phyloP scores from a whole-genome alignment of 768 basidiomycete species.

The Leucogyrophana mollusca region DNA sequence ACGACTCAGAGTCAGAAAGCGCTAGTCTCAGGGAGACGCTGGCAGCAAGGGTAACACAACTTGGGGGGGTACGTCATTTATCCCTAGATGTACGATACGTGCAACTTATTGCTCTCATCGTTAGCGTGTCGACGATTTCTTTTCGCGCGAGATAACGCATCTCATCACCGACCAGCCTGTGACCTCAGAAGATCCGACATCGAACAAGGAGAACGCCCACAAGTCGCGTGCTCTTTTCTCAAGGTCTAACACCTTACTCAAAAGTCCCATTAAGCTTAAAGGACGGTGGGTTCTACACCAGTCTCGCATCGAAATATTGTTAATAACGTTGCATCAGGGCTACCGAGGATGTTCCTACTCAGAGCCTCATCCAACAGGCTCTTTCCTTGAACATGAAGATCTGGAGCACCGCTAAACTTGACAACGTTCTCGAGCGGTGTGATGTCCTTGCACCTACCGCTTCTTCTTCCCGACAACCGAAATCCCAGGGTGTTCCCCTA shows the following conservation, averaged over 20 bases:
- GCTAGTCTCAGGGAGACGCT: constrained; percentile 40
- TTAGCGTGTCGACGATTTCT: constrained; percentile 86
- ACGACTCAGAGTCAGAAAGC: constrained; percentile 34
- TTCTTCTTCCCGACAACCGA: constrained; percentile 22
- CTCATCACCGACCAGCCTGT: constrained; percentile 67
- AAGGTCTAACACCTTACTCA: constrained; percentile 34
- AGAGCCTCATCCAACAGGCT: constrained; percentile 59
- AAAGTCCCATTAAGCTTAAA: constrained; percentile 66
- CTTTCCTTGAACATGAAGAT: constrained; percentile 76
- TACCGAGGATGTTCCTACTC: constrained; percentile 28
- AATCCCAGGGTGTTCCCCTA: constrained; percentile 28
- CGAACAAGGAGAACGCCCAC: constrained; percentile 69
- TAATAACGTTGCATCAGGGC: constrained; percentile 14
- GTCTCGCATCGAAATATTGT: neutral
- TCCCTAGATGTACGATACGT: neutral
- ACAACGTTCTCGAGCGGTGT: constrained; percentile 71
- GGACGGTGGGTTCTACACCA: constrained; percentile 47
- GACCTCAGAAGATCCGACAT: constrained; percentile 31
- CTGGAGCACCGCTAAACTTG: constrained; percentile 74
- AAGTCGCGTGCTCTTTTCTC: constrained; percentile 26
- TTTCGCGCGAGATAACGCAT: constrained; percentile 84
- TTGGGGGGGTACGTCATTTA: constrained; percentile 71
- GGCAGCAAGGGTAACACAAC: constrained; percentile 54
- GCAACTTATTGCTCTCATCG: constrained; percentile 4
- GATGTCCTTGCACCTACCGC: constrained; percentile 34